Percentiles rank a stretch among this genome's conserved stretches.
Evolutionary conservation across 441 rosid genomes (phyloP).

Genomic region (Adansonia gregorii): DNA sequence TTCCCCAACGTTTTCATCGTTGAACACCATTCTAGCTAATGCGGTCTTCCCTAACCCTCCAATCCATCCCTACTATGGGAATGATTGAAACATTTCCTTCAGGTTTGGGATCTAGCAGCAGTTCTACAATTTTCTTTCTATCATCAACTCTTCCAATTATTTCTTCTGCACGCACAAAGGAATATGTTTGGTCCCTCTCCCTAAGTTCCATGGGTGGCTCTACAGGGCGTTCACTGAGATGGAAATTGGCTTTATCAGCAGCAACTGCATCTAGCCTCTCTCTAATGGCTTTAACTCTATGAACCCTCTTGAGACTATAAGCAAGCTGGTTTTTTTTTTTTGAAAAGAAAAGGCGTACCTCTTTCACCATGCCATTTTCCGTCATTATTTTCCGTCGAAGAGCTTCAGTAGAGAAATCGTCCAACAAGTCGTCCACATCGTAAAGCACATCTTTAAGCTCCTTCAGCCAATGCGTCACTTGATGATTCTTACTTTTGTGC

Average conservation of each 20-base stretch:
- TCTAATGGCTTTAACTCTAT: constrained; percentile 11
- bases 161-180: constrained; percentile 26
- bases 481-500: no score
- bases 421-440: no score
- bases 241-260: background rate
- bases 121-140: constrained; percentile 25
- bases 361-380: background rate
- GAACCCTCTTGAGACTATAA: constrained; percentile 18
- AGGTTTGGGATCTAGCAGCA: constrained; percentile 19
- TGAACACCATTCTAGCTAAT: background rate
- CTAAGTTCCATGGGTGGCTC: background rate
- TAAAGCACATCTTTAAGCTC: no score
- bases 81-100: constrained; percentile 26
- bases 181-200: constrained; percentile 27
- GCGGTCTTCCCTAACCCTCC: constrained; percentile 33
- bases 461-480: background rate
- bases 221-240: background rate
- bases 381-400: background rate
- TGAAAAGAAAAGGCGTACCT: background rate
- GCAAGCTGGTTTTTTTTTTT: constrained; percentile 10
- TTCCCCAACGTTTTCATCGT: background rate
- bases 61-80: constrained; percentile 38
- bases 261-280: background rate
- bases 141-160: constrained; percentile 40
- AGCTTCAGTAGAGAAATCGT: constrained; percentile 17